Evolutionary conservation across 225 moss, liverwort and hornwort species (phyloP).

Genomic region (Bryoerythrophyllum caledonicum): DNA sequence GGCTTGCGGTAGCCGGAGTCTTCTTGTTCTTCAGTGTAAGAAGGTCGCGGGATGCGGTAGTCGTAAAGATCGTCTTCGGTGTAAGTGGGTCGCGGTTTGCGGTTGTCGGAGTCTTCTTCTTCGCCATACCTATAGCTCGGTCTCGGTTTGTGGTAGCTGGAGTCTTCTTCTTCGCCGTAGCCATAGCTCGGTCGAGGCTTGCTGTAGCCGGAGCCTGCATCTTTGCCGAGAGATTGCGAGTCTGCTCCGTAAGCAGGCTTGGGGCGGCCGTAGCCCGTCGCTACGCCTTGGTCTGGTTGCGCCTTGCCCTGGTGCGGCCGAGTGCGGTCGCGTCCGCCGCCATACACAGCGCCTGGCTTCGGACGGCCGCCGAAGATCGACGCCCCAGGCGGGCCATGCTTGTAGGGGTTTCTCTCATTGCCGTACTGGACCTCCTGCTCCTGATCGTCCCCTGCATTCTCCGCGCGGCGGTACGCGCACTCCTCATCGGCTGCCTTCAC

Average conservation of each 20-base stretch:
- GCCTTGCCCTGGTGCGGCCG: slow-evolving; percentile 23
- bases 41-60: slow-evolving; percentile 1
- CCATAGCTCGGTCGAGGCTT: background rate
- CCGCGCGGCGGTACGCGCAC: slow-evolving; percentile 32
- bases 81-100: slow-evolving; percentile 3
- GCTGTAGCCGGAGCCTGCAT: no score
- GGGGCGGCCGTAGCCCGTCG: slow-evolving; percentile 26
- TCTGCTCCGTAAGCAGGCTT: slow-evolving; percentile 4
- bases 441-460: slow-evolving; percentile 4
- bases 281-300: slow-evolving; percentile 32
- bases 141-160: slow-evolving; percentile 2
- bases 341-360: slow-evolving; percentile 39
- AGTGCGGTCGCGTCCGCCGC: slow-evolving; percentile 45
- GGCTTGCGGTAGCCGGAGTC: slow-evolving; percentile 1
- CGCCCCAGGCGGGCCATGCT: slow-evolving; percentile 21
- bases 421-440: slow-evolving; percentile 37
- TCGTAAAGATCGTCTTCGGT: background rate
- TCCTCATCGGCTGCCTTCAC: slow-evolving; percentile 32
- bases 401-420: slow-evolving; percentile 43
- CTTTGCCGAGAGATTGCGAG: background rate
- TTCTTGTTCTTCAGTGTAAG: background rate
- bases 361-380: slow-evolving; percentile 14
- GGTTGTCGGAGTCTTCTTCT: slow-evolving; percentile 26
- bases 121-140: slow-evolving; percentile 2
- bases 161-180: background rate